Conservation (phyloP, 169 alveolate genomes). For the Babesia bigemina region DNA sequence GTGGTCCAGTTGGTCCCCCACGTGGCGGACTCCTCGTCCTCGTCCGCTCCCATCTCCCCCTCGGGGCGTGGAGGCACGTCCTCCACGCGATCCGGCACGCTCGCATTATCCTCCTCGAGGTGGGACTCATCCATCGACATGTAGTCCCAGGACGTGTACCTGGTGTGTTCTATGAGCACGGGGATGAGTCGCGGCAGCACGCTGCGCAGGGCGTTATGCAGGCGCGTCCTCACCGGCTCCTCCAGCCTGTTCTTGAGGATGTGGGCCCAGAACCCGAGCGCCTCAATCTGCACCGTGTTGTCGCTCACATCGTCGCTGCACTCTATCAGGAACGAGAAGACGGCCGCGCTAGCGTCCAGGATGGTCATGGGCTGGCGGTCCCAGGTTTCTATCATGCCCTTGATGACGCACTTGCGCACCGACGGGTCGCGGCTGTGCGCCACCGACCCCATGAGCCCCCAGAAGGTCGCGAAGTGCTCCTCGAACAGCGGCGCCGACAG, state of each 20-base stretch:
- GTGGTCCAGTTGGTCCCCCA: slow-evolving; percentile 91
- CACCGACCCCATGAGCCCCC: slow-evolving; percentile 76
- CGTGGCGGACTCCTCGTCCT: slow-evolving; percentile 77
- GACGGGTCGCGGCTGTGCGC: slow-evolving; percentile 72
- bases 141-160: slow-evolving; percentile 84
- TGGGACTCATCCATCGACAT: slow-evolving; percentile 88
- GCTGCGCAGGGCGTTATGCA: slow-evolving; percentile 38
- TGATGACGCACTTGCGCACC: slow-evolving; percentile 70
- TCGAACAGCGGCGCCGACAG: slow-evolving; percentile 58
- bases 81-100: slow-evolving; percentile 80
- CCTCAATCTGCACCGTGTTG: slow-evolving; percentile 80
- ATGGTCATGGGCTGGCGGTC: slow-evolving; percentile 72
- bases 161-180: slow-evolving; percentile 77
- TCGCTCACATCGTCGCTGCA: slow-evolving; percentile 75
- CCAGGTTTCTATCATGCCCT: slow-evolving; percentile 75
- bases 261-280: slow-evolving; percentile 83
- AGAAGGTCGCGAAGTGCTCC: slow-evolving; percentile 64
- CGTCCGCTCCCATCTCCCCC: slow-evolving; percentile 61
- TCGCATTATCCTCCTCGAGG: slow-evolving; percentile 84
- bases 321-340: slow-evolving; percentile 74
- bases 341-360: slow-evolving; percentile 72
- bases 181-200: slow-evolving; percentile 67
- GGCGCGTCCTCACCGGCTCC: slow-evolving; percentile 55
- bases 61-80: slow-evolving; percentile 77
- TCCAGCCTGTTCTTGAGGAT: slow-evolving; percentile 70